Conservation (phyloP, 805 yeast species). For the Metschnikowia anglica region DNA sequence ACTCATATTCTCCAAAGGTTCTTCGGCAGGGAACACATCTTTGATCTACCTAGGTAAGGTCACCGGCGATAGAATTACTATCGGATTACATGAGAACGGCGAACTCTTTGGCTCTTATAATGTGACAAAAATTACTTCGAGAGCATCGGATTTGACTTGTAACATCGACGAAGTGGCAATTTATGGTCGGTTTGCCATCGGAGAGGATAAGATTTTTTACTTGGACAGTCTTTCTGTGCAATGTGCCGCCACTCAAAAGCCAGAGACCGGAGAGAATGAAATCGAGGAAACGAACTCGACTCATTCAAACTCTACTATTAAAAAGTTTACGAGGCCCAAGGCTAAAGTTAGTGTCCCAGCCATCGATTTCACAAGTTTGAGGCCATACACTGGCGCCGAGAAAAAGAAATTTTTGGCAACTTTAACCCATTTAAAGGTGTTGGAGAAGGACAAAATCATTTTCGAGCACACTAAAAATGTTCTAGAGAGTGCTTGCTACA, state of each 20-base stretch:
- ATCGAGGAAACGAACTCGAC: slow-evolving; percentile 6
- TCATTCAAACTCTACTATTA: slow-evolving; percentile 19
- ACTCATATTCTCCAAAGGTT: slow-evolving; percentile 49
- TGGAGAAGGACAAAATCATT: slow-evolving; percentile 54
- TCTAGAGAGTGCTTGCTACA: slow-evolving; percentile 73
- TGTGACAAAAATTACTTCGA: slow-evolving; percentile 26
- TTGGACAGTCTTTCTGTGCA: slow-evolving; percentile 45
- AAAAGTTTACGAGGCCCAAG: slow-evolving; percentile 20
- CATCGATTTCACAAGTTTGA: slow-evolving; percentile 44
- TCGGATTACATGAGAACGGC: slow-evolving; percentile 42
- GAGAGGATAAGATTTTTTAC: slow-evolving; percentile 50
- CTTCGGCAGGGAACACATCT: slow-evolving; percentile 34
- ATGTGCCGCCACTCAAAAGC: slow-evolving; percentile 33
- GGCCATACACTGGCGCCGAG: slow-evolving; percentile 36
- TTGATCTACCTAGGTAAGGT: slow-evolving; percentile 39
- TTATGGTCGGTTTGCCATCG: slow-evolving; percentile 45
- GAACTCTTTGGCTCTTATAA: slow-evolving; percentile 29
- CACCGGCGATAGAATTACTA: slow-evolving; percentile 27
- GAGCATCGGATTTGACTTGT: slow-evolving; percentile 43
- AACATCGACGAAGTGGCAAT: slow-evolving; percentile 26
- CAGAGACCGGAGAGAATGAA: slow-evolving; percentile 16
- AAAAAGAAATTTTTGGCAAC: slow-evolving; percentile 48
- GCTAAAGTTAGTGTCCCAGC: slow-evolving; percentile 36
- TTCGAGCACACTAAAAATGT: slow-evolving; percentile 62
- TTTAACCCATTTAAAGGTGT: slow-evolving; percentile 50